Evolutionary conservation across 2,329 filamentous ascomycete species (phyloP).

Genomic region (Clathrospora elynae): DNA sequence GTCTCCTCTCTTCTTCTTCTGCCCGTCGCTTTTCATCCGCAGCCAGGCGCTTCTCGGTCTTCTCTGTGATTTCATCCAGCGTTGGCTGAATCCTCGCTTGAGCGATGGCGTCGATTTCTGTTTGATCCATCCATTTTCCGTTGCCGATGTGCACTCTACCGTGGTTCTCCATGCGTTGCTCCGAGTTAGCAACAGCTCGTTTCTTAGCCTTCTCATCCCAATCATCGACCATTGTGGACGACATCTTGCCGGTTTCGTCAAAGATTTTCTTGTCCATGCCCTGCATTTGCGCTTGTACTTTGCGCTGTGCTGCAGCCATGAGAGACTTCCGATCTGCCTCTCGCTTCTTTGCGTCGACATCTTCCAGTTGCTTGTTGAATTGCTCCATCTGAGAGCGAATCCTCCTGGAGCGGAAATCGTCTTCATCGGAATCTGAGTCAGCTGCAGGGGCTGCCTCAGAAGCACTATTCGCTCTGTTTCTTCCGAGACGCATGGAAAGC

Average conservation of each 20-base stretch:
- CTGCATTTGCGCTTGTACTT: constrained; percentile 78
- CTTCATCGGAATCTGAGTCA: constrained; percentile 52
- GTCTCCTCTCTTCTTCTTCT: constrained; percentile 63
- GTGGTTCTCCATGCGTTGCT: constrained; percentile 62
- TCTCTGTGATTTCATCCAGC: constrained; percentile 81
- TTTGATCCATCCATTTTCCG: constrained; percentile 77
- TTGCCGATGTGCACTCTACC: constrained; percentile 73
- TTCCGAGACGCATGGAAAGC: constrained; percentile 59
- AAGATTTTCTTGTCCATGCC: constrained; percentile 83
- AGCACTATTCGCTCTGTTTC: constrained; percentile 69
- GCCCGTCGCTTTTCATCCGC: constrained; percentile 71
- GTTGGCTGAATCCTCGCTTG: constrained; percentile 78
- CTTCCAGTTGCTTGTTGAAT: constrained; percentile 69
- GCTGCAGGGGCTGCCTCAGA: constrained; percentile 51
- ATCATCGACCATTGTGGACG: constrained; percentile 69
- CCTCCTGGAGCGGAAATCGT: constrained; percentile 70
- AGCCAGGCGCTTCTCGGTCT: constrained; percentile 73
- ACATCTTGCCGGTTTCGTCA: constrained; percentile 74
- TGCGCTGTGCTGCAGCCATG: constrained; percentile 78
- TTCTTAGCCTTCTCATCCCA: constrained; percentile 80
- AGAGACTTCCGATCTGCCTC: constrained; percentile 75
- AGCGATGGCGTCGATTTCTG: constrained; percentile 80
- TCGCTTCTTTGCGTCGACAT: constrained; percentile 75
- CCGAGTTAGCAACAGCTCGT: constrained; percentile 68
- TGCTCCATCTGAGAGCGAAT: constrained; percentile 81